A percentile compares a stretch with the other conserved stretches of the same genome.
These are phyloP conservation scores for Pythium sukuiense DNA, from an alignment of 352 stramenopile species.

Conservation along the genomic window DNA sequence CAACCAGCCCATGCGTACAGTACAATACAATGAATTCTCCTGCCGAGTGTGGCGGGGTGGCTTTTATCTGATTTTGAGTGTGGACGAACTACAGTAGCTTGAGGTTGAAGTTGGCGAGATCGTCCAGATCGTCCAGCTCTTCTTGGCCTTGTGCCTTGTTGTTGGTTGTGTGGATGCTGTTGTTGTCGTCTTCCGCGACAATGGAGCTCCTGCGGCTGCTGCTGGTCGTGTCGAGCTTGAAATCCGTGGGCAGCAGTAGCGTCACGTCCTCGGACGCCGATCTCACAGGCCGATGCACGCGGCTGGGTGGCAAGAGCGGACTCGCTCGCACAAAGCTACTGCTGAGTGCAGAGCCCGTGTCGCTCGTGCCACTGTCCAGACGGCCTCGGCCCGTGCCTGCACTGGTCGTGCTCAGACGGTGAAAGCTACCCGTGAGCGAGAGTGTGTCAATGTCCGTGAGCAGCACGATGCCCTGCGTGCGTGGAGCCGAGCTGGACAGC, in stretches of 20 bases:
- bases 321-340: conserved; percentile 25
- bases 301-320: conserved; percentile 15
- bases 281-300: conserved; percentile 45
- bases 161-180: neutral
- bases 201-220: conserved; percentile 3
- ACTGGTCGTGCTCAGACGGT: conserved; percentile 28
- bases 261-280: conserved; percentile 60
- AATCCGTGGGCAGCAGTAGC: conserved; percentile 23
- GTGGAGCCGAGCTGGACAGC: neutral
- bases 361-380: conserved; percentile 23
- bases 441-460: conserved; percentile 64
- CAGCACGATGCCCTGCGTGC: conserved; percentile 47
- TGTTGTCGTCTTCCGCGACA: neutral
- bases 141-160: neutral
- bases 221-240: conserved; percentile 14
- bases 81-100: conserved; percentile 36
- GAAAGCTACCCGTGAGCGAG: conserved; percentile 61
- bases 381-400: conserved; percentile 13
- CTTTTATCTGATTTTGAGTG: neutral
- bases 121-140: conserved; percentile 50
- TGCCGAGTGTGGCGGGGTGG: neutral
- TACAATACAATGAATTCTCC: conserved; percentile 2
- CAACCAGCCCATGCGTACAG: neutral
- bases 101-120: conserved; percentile 78
- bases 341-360: conserved; percentile 11